These are phyloP conservation scores for Fusarium lateritium DNA, from an alignment of 2,329 filamentous ascomycete species.

Conservation along the genomic window DNA sequence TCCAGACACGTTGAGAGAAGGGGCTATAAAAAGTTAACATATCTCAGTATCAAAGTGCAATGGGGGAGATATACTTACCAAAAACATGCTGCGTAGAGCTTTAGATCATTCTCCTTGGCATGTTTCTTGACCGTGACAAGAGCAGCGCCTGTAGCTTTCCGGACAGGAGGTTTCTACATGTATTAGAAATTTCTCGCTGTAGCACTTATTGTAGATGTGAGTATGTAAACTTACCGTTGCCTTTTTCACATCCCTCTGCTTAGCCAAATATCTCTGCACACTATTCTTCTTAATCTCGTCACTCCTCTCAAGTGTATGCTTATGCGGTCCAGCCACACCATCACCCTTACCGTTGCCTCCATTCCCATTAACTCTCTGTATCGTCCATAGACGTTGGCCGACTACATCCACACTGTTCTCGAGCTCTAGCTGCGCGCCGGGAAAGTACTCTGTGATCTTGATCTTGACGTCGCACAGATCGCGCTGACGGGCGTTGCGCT, in stretches of 20 bases:
- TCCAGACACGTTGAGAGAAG: conserved; percentile 91
- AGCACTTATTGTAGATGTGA: no score
- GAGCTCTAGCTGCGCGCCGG: conserved; percentile 61
- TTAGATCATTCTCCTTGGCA: conserved; percentile 77
- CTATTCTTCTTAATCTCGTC: conserved; percentile 88
- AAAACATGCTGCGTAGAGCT: conserved; percentile 86
- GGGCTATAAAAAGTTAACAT: conserved; percentile 65
- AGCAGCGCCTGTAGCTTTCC: conserved; percentile 80
- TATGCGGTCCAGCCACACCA: conserved; percentile 79
- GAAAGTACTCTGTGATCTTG: conserved; percentile 85
- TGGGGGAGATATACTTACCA: conserved; percentile 70
- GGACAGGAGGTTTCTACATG: conserved; percentile 76
- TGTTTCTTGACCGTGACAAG: conserved; percentile 78
- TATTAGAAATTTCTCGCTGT: not conserved
- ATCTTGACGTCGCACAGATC: conserved; percentile 91
- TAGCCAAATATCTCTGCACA: conserved; percentile 75
- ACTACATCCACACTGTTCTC: conserved; percentile 48
- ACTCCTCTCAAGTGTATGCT: conserved; percentile 79
- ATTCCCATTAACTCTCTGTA: conserved; percentile 84
- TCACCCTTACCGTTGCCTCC: conserved; percentile 80
- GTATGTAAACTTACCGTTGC: conserved; percentile 39
- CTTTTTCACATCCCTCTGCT: conserved; percentile 76
- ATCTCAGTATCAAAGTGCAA: no score
- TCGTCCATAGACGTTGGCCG: conserved; percentile 76
- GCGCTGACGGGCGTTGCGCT: conserved; percentile 79